These are phyloP conservation scores for Gardenia jasminoides DNA, from an alignment of 257 asterid genomes.

Conservation along the genomic window DNA sequence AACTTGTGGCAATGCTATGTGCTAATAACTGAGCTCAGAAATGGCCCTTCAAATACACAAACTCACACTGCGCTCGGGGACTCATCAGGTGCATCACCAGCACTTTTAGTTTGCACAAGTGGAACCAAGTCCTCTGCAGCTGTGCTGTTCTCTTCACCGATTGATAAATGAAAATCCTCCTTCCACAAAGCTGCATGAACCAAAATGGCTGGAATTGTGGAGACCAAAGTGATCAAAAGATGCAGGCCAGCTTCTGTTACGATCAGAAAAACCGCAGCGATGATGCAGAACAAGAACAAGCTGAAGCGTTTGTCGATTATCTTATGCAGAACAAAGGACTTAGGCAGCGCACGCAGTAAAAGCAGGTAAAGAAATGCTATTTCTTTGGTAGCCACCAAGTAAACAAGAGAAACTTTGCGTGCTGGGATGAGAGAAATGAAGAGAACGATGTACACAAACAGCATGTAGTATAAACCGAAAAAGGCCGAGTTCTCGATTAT, in stretches of 20 bases:
- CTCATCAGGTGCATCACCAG: neutral
- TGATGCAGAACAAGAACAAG: constrained; percentile 33
- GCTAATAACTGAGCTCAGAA: neutral
- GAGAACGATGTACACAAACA: constrained; percentile 60
- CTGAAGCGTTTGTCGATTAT: constrained; percentile 39
- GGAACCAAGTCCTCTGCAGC: constrained; percentile 33
- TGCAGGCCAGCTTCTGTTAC: constrained; percentile 50
- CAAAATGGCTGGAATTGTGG: constrained; percentile 44
- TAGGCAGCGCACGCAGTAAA: constrained; percentile 44
- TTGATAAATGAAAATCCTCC: constrained; percentile 26
- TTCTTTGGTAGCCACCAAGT: constrained; percentile 49
- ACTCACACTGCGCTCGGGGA: neutral
- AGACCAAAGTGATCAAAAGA: constrained; percentile 45
- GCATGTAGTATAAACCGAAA: constrained; percentile 41
- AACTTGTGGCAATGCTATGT: neutral
- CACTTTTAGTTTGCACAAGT: constrained; percentile 15
- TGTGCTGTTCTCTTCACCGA: constrained; percentile 8
- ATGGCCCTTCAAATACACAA: neutral
- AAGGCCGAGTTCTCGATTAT: constrained; percentile 38
- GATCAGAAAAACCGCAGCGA: constrained; percentile 32
- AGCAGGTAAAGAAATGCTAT: constrained; percentile 45
- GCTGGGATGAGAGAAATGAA: constrained; percentile 53
- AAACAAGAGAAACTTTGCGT: constrained; percentile 58
- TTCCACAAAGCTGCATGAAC: constrained; percentile 48
- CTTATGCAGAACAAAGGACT: constrained; percentile 35